Evolutionary conservation across 2,329 filamentous ascomycete species (phyloP).

Genomic region (Neurospora sp.): DNA sequence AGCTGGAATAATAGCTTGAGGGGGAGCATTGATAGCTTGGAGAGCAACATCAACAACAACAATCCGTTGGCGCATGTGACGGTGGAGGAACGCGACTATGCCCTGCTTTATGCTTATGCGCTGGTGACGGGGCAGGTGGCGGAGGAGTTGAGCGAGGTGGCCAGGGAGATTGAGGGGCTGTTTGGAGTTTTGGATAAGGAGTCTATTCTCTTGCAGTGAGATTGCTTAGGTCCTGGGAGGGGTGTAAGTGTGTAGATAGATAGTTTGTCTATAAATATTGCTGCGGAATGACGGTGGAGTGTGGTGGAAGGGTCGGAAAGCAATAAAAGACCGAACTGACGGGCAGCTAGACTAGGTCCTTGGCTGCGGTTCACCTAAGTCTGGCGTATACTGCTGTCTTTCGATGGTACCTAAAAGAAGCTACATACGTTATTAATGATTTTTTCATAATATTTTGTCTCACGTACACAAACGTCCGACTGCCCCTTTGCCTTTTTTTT

Average conservation of each 20-base stretch:
- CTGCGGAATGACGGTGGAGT: too few species aligned
- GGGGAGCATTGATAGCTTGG: not conserved
- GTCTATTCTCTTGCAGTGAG: slow-evolving; percentile 44
- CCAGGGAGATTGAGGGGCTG: slow-evolving; percentile 50
- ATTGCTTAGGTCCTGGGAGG: not conserved
- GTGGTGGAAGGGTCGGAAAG: too few species aligned
- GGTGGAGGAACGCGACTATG: slow-evolving; percentile 72
- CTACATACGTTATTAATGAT: too few species aligned
- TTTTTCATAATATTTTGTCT: too few species aligned
- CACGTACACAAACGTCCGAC: too few species aligned
- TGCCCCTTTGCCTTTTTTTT: too few species aligned
- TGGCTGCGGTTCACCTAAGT: too few species aligned
- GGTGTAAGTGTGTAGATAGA: not conserved
- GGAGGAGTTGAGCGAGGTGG: slow-evolving; percentile 51
- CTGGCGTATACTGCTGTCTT: too few species aligned
- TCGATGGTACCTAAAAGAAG: too few species aligned
- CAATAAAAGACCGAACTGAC: too few species aligned
- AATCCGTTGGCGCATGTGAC: slow-evolving; percentile 20
- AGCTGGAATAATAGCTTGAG: not conserved
- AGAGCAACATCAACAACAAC: slow-evolving; percentile 3
- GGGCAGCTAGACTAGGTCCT: too few species aligned
- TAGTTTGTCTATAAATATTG: too few species aligned
- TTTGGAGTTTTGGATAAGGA: slow-evolving; percentile 56
- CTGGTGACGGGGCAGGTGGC: slow-evolving; percentile 58
- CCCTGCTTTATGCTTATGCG: slow-evolving; percentile 84